Evolutionary conservation across 495 filamentous ascomycete species (phyloP), one percentile per base, ranked within the genome.

Genomic region (Lasiosphaeria ovina): DNA sequence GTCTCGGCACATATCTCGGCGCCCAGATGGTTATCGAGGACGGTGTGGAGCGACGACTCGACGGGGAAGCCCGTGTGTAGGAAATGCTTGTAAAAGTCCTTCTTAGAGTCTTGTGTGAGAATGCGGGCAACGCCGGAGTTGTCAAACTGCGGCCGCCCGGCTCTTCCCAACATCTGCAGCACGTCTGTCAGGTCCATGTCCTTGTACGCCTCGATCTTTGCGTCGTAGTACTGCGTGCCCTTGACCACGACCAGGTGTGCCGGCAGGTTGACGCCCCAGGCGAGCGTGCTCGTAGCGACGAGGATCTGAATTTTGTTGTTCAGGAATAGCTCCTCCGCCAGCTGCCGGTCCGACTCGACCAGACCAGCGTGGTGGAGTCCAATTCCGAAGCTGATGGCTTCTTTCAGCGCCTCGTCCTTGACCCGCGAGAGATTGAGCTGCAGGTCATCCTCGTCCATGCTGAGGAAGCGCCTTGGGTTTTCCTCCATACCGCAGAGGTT

Each of bases 61-160:
- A 99, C 94, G 0, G 94, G 94, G 74, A 99, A 99, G 4, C 94
- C 94, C 10, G 95, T 98, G 69, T 99, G 94, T 50, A 99, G 72
- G 71, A 99, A 99, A 76, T 99, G 93, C 79, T 98, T 99, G 77
- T 99, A 99, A 75, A 98, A 99, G n/a, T 91, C 90, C 74, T 99
- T 99, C 79, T 98, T 99, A 10, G 92, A 77, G 60, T 98, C 93
- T 67, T 99, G 92, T 0, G 95, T 98, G 74, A 98, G 96, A 64
- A 99, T 98, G 35, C 92, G 85, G 9, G 95, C 94, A 63, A 98
- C 93, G 62, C 95, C 94, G 0, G 92, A 94, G 51, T 86, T 87
- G 68, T 99, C 94, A 70, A 99, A 99, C 70, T 99, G 94, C 12
- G 94, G 94, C 57, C 94, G 88, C 12, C 94, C 94, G 17, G 94